Evolutionary conservation across 2,329 filamentous ascomycete genomes (phyloP).

Genomic region (Fusarium dimerum): DNA sequence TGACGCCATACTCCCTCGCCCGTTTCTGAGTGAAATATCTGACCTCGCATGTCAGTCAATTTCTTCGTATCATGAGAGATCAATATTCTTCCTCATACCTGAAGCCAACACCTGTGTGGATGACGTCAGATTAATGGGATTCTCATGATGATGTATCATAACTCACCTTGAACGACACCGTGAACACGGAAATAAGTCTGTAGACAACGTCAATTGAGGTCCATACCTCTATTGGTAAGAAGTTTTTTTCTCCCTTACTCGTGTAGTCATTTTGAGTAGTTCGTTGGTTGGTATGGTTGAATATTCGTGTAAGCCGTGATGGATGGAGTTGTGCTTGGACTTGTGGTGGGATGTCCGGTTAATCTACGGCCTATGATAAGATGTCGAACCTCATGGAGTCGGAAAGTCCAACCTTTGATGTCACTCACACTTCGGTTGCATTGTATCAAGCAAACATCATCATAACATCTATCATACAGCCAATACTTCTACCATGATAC

Average conservation of each 20-base stretch:
- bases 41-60: constrained; percentile 4
- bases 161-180: constrained; percentile 69
- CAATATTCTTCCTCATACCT: constrained; percentile 38
- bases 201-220: constrained; percentile 1
- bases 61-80: background rate
- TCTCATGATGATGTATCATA: background rate
- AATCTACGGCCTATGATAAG: constrained; percentile 14
- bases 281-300: background rate
- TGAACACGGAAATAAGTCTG: constrained; percentile 66
- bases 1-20: constrained; percentile 51
- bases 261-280: constrained; percentile 33
- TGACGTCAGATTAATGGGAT: constrained; percentile 28
- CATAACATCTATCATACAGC: background rate
- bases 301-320: background rate
- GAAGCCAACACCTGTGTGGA: constrained; percentile 58
- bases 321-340: background rate
- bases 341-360: constrained; percentile 1
- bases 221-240: background rate
- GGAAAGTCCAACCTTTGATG: constrained; percentile 12
- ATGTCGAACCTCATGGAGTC: constrained; percentile 3
- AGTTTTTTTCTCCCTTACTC: constrained; percentile 30
- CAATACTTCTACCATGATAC: background rate
- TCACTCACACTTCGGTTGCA: constrained; percentile 5
- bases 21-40: constrained; percentile 58
- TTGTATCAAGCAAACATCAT: constrained; percentile 3